phyloP scores from a whole-genome alignment of 2,329 filamentous ascomycete genomes.

The Talaromyces marneffei region DNA sequence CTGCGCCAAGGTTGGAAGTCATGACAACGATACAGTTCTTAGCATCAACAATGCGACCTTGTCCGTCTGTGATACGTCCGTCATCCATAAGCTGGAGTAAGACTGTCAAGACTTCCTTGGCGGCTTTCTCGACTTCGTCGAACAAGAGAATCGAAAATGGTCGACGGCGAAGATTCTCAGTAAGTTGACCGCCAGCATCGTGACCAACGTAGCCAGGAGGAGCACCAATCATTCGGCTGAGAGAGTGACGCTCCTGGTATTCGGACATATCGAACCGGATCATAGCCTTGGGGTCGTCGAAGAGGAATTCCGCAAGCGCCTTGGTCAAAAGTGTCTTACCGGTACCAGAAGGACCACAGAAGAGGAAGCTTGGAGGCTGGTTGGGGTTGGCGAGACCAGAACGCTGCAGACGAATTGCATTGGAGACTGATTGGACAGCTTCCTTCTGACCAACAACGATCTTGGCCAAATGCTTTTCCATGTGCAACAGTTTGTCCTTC shows the following conservation, averaged over 20 bases:
- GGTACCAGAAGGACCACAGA: conserved; percentile 96
- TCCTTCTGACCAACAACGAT: conserved; percentile 91
- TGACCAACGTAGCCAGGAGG: conserved; percentile 96
- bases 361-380: conserved; percentile 94
- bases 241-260: conserved; percentile 92
- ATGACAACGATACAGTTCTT: conserved; percentile 99
- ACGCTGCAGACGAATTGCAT: conserved; percentile 89
- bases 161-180: conserved; percentile 84
- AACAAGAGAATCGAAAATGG: conserved; percentile 98
- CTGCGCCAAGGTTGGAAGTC: conserved; percentile 95
- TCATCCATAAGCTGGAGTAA: conserved; percentile 99
- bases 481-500: conserved; percentile 96
- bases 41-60: conserved; percentile 89
- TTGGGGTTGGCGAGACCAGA: conserved; percentile 94
- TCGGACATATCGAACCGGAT: conserved; percentile 99
- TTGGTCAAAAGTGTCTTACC: conserved; percentile 97
- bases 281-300: conserved; percentile 96
- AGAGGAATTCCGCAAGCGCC: conserved; percentile 93
- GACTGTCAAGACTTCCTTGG: conserved; percentile 94
- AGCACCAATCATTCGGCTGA: conserved; percentile 96
- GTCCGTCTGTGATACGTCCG: conserved; percentile 94
- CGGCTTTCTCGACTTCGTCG: conserved; percentile 97
- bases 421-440: conserved; percentile 86
- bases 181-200: conserved; percentile 91
- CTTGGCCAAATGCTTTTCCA: conserved; percentile 81